These are phyloP conservation scores for Pseudopithomyces chartarum DNA, from an alignment of 2,329 filamentous ascomycete species.

Conservation along the genomic window DNA sequence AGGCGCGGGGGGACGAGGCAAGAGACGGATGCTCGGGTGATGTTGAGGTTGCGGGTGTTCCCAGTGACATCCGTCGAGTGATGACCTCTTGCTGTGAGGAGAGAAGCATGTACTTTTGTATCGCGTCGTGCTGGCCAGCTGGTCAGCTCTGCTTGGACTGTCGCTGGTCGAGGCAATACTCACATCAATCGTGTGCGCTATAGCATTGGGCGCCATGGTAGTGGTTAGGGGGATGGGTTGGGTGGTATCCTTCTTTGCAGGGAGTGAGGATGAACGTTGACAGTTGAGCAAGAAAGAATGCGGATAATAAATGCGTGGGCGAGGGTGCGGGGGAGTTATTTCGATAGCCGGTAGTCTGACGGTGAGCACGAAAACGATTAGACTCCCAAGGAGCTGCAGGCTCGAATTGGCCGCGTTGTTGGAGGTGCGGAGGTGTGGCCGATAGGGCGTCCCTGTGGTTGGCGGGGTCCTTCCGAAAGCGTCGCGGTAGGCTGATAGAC, in stretches of 20 bases:
- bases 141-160: slow-evolving; percentile 15
- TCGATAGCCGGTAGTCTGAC: background rate
- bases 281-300: background rate
- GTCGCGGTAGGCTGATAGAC: slow-evolving; percentile 14
- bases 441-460: slow-evolving; percentile 6
- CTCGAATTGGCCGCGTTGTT: background rate
- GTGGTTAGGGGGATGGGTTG: background rate
- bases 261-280: background rate
- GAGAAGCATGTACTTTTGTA: slow-evolving; percentile 48
- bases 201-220: slow-evolving; percentile 21
- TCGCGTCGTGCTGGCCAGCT: slow-evolving; percentile 26
- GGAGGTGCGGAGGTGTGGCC: slow-evolving; percentile 6
- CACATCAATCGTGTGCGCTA: slow-evolving; percentile 29
- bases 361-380: slow-evolving; percentile 5
- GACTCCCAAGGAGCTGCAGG: slow-evolving; percentile 7
- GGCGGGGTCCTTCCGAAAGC: slow-evolving; percentile 12
- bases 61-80: slow-evolving; percentile 45
- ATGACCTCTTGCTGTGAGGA: slow-evolving; percentile 48
- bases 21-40: slow-evolving; percentile 45
- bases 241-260: background rate
- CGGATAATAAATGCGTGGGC: background rate
- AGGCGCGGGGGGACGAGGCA: slow-evolving; percentile 35
- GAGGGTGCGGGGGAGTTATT: slow-evolving; percentile 9
- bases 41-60: slow-evolving; percentile 36
- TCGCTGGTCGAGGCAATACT: slow-evolving; percentile 6